Conservation (phyloP, 2,329 filamentous ascomycete species). For the Pezicula radicicola region DNA sequence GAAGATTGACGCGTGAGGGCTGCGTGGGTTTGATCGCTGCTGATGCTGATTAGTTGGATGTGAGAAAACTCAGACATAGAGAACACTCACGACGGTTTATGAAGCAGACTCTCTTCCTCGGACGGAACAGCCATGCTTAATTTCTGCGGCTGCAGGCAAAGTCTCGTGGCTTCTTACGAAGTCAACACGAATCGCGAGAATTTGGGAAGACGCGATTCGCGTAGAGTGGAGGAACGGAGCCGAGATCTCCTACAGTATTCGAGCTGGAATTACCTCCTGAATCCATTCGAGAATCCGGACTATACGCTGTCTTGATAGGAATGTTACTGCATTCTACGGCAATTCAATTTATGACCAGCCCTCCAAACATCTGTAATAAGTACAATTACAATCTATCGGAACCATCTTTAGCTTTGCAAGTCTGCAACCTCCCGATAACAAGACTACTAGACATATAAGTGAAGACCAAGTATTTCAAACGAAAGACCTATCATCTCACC, state of each 20-base stretch:
- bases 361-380: too few species aligned
- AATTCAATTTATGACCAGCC: too few species aligned
- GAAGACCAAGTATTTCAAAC: too few species aligned
- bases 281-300: background rate
- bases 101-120: slow-evolving; percentile 37
- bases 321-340: too few species aligned
- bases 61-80: slow-evolving; percentile 1
- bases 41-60: slow-evolving; percentile 1
- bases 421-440: too few species aligned
- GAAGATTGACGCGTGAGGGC: slow-evolving; percentile 52
- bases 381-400: too few species aligned
- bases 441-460: too few species aligned
- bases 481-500: too few species aligned
- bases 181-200: background rate
- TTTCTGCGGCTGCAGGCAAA: background rate
- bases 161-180: background rate
- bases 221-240: background rate
- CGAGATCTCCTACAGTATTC: too few species aligned
- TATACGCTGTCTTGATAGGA: background rate
- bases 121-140: slow-evolving; percentile 19
- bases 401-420: too few species aligned
- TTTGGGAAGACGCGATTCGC: background rate
- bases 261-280: background rate
- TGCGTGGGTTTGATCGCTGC: slow-evolving; percentile 16
- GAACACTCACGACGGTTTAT: slow-evolving; percentile 45